A percentile compares a stretch with the other conserved stretches of the same genome.
phyloP scores from a whole-genome alignment of 257 asterid species.

The Misopates orontium region DNA sequence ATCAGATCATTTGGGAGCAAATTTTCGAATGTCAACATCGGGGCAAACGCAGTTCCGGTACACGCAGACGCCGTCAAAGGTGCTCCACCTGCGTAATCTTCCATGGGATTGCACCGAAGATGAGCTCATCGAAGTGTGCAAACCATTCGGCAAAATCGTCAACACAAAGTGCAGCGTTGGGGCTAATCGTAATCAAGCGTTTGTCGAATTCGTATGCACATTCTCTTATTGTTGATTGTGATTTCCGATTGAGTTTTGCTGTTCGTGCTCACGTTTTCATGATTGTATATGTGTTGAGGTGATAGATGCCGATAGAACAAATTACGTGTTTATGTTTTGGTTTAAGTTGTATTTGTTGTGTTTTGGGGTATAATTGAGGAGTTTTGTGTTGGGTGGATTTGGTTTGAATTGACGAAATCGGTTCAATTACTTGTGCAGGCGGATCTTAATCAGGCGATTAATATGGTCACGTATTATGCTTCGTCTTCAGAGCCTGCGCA shows the following conservation, averaged over 20 bases:
- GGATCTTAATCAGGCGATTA: conserved; percentile 81
- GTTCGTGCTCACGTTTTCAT: neutral
- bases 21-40: conserved; percentile 55
- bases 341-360: neutral
- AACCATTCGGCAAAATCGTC: conserved; percentile 74
- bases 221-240: neutral
- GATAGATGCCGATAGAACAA: too few species aligned
- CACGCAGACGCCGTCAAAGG: conserved; percentile 89
- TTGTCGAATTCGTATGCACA: conserved; percentile 72
- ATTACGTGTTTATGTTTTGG: neutral
- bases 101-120: conserved; percentile 84
- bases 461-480: conserved; percentile 77
- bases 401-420: conserved; percentile 12
- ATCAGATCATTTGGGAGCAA: neutral
- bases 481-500: conserved; percentile 87
- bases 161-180: conserved; percentile 86
- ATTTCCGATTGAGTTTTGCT: neutral
- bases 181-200: conserved; percentile 84
- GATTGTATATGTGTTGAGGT: too few species aligned
- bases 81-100: conserved; percentile 80
- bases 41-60: conserved; percentile 77
- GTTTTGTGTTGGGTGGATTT: neutral
- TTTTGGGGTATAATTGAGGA: neutral
- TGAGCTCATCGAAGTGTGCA: conserved; percentile 74
- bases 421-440: conserved; percentile 41